These are phyloP conservation scores for Nakazawaea laoshanensis DNA, from an alignment of 805 yeast genomes.

Conservation along the genomic window DNA sequence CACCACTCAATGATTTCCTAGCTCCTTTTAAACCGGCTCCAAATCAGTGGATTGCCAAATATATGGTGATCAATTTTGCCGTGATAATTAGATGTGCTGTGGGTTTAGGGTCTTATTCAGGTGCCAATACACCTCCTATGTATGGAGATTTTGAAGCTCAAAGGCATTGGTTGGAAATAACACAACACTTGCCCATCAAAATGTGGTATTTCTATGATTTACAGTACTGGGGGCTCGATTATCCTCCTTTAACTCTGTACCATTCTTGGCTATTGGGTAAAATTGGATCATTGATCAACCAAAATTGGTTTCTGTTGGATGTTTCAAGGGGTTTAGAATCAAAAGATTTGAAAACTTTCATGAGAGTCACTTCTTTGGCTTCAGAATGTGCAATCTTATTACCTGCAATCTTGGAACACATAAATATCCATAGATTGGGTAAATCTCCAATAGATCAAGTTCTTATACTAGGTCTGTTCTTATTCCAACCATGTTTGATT, in stretches of 20 bases:
- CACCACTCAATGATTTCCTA: constrained; percentile 75
- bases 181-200: constrained; percentile 61
- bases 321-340: constrained; percentile 71
- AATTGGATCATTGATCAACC: constrained; percentile 56
- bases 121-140: constrained; percentile 63
- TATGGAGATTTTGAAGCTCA: constrained; percentile 97
- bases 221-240: constrained; percentile 93
- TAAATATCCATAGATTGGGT: constrained; percentile 47
- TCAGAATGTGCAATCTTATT: constrained; percentile 70
- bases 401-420: constrained; percentile 71
- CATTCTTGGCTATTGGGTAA: constrained; percentile 79
- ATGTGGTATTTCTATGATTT: constrained; percentile 89
- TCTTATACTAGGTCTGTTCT: constrained; percentile 65
- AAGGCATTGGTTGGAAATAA: constrained; percentile 95
- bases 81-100: constrained; percentile 74
- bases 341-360: constrained; percentile 61
- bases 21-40: constrained; percentile 72
- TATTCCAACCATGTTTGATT: constrained; percentile 76
- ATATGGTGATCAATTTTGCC: constrained; percentile 65
- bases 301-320: constrained; percentile 70
- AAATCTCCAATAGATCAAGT: constrained; percentile 66
- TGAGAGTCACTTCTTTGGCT: constrained; percentile 72
- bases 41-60: constrained; percentile 86
- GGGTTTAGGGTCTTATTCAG: constrained; percentile 86
- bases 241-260: constrained; percentile 94